Conservation (phyloP, 345 rosid genomes). For the Bruguiera gymnorhiza region DNA sequence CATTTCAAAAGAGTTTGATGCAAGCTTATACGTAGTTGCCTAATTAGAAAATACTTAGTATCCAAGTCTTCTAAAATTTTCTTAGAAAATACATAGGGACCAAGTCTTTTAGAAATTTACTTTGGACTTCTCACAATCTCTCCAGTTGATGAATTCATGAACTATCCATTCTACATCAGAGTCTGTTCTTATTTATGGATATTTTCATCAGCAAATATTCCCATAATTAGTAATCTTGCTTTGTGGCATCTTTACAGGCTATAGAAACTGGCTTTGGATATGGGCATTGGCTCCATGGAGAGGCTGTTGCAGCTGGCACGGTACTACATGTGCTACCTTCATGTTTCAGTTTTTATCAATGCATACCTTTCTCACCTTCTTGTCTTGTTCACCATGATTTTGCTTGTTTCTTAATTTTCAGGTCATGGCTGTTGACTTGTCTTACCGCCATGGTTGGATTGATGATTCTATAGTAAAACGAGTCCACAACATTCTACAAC, state of each 20-base stretch:
- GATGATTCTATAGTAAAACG: constrained; percentile 76
- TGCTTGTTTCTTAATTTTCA: constrained; percentile 22
- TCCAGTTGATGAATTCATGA: no score
- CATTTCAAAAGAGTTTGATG: no score
- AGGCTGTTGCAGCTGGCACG: constrained; percentile 97
- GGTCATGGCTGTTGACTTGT: constrained; percentile 99
- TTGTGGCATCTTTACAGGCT: constrained; percentile 51
- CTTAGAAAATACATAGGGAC: no score
- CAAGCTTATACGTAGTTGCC: no score
- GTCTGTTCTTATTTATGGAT: background rate
- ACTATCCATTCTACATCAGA: no score
- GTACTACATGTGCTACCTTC: constrained; percentile 36
- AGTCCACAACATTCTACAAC: constrained; percentile 52
- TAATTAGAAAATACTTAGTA: no score
- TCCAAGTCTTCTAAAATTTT: no score
- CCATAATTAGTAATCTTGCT: constrained; percentile 7
- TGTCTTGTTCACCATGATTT: constrained; percentile 9
- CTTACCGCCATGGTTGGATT: constrained; percentile 97
- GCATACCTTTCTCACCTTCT: background rate
- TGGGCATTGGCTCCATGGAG: constrained; percentile 97
- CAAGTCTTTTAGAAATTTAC: no score
- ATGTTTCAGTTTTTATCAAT: background rate
- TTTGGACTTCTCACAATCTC: no score
- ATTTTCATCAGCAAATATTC: background rate
- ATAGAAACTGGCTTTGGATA: constrained; percentile 93